Evolutionary conservation across 805 yeast species (phyloP).

Genomic region (Cyberlindnera petersonii): DNA sequence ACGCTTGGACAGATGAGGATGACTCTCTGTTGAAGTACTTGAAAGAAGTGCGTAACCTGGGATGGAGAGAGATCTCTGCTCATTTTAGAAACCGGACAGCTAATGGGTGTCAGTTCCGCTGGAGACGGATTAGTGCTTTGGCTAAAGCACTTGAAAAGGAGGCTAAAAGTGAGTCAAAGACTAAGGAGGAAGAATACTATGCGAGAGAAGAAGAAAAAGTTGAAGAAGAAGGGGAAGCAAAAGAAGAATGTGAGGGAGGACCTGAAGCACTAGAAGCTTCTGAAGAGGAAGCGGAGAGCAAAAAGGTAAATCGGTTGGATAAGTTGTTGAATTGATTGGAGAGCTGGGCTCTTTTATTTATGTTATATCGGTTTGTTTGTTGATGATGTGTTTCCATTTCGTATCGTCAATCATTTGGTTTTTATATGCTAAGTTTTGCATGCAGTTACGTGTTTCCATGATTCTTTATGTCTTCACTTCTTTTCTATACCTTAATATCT

Average conservation of each 20-base stretch:
- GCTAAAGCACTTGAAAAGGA: conserved; percentile 9
- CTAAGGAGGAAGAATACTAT: conserved; percentile 6
- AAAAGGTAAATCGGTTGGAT: conserved; percentile 3
- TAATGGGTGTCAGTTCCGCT: conserved; percentile 72
- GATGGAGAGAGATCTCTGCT: conserved; percentile 72
- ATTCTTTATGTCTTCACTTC: no score
- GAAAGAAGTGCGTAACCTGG: conserved; percentile 64
- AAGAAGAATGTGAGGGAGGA: no score
- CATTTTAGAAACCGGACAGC: conserved; percentile 69
- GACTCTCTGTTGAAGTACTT: conserved; percentile 55
- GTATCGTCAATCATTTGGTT: no score
- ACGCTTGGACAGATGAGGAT: conserved; percentile 64
- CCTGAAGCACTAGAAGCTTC: neutral
- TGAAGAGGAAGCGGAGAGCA: neutral
- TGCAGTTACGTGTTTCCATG: no score
- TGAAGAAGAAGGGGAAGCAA: neutral
- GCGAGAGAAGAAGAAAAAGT: conserved; percentile 1
- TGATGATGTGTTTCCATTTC: no score
- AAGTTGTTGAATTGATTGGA: neutral
- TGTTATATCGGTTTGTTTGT: no score
- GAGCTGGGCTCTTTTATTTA: no score
- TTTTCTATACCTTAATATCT: no score
- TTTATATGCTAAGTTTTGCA: no score
- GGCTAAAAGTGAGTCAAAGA: conserved; percentile 1
- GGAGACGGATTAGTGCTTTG: conserved; percentile 48